phyloP scores from a whole-genome alignment of 202 grass and related monocot species.

The Zoysia matrella region DNA sequence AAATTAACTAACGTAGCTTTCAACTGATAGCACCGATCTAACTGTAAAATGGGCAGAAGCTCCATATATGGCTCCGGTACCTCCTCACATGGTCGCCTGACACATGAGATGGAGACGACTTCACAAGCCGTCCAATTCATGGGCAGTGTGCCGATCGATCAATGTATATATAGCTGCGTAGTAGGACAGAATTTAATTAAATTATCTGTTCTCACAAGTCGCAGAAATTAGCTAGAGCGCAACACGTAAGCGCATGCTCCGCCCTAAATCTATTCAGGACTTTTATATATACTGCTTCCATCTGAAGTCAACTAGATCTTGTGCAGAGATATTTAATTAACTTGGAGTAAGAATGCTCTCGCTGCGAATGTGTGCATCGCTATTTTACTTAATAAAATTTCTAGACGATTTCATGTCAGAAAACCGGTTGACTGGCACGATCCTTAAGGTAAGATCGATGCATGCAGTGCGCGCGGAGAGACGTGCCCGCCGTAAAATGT shows the following conservation, averaged over 20 bases:
- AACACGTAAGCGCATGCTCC: neutral
- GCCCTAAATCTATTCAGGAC: neutral
- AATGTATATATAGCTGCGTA: neutral
- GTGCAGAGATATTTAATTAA: neutral
- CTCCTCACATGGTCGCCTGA: neutral
- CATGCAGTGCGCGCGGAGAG: conserved; percentile 2
- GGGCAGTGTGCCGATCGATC: neutral
- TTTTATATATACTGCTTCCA: no score
- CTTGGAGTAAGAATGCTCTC: neutral
- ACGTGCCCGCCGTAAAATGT: conserved; percentile 27
- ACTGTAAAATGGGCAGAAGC: conserved; percentile 7
- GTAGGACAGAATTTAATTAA: neutral
- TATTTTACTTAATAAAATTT: neutral
- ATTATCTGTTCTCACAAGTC: neutral
- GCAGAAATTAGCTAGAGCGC: neutral
- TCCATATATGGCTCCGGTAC: neutral
- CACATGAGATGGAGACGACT: neutral
- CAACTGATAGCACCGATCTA: neutral
- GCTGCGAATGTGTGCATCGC: neutral
- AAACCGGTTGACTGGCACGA: neutral
- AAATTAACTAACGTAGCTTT: no score
- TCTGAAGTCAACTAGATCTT: neutral
- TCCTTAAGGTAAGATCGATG: conserved; percentile 4
- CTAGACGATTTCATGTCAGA: neutral
- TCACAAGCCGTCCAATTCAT: neutral